phyloP scores from a whole-genome alignment of 495 filamentous ascomycete genomes.

The Aspergillus heteromorphus region DNA sequence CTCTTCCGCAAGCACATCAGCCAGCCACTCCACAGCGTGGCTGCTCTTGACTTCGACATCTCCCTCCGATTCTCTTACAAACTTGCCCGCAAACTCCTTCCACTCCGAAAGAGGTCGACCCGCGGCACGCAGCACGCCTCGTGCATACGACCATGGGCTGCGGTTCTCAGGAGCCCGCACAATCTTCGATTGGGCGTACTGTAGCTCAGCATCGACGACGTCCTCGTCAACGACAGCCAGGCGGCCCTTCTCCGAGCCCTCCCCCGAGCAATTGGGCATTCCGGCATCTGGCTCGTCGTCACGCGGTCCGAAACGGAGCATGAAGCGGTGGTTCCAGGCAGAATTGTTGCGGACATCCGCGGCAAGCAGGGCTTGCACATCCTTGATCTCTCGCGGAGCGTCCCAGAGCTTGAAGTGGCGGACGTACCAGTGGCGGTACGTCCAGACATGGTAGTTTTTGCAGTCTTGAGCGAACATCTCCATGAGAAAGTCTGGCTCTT shows the following conservation, averaged over 20 bases:
- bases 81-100: slow-evolving; percentile 60
- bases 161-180: slow-evolving; percentile 83
- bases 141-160: slow-evolving; percentile 86
- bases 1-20: slow-evolving; percentile 69
- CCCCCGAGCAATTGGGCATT: slow-evolving; percentile 39
- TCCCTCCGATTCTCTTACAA: slow-evolving; percentile 49
- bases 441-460: slow-evolving; percentile 99
- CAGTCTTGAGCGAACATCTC: slow-evolving; percentile 78
- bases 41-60: slow-evolving; percentile 58
- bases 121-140: slow-evolving; percentile 65
- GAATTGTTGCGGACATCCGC: slow-evolving; percentile 90
- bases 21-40: slow-evolving; percentile 86
- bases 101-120: slow-evolving; percentile 51
- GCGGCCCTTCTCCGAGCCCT: slow-evolving; percentile 38
- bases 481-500: slow-evolving; percentile 70
- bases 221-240: slow-evolving; percentile 48
- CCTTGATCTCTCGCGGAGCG: slow-evolving; percentile 56
- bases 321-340: slow-evolving; percentile 96
- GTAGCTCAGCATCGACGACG: slow-evolving; percentile 68
- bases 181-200: slow-evolving; percentile 66
- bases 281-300: slow-evolving; percentile 29
- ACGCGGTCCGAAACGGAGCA: slow-evolving; percentile 69
- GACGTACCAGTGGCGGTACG: slow-evolving; percentile 90
- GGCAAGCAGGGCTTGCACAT: slow-evolving; percentile 62
- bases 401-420: slow-evolving; percentile 73